These are phyloP conservation scores for Zhuliangozyma parablackwelliae DNA, from an alignment of 1,139 yeast genomes.

Conservation along the genomic window DNA sequence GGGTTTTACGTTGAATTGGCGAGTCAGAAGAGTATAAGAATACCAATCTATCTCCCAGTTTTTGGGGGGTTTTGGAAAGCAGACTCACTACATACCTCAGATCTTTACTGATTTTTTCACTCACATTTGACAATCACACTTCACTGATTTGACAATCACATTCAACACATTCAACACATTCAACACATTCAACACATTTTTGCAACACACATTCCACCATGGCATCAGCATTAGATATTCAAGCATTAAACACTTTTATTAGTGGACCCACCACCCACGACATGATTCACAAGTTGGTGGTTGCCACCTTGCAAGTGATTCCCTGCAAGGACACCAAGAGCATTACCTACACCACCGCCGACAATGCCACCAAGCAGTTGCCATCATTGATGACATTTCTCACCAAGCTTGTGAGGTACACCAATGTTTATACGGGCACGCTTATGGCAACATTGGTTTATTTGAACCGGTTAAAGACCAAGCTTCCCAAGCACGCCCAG, in stretches of 20 bases:
- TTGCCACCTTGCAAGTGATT: conserved; percentile 56
- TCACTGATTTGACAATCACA: too few species aligned
- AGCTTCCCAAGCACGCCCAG: conserved; percentile 64
- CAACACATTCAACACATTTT: too few species aligned
- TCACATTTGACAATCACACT: too few species aligned
- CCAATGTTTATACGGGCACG: conserved; percentile 75
- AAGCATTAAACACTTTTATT: conserved; percentile 54
- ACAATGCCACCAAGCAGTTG: conserved; percentile 37
- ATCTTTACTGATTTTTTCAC: too few species aligned
- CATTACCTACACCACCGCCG: conserved; percentile 32
- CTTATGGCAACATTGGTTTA: conserved; percentile 68
- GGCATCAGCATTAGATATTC: conserved; percentile 32
- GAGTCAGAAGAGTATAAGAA: too few species aligned
- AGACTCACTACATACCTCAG: too few species aligned
- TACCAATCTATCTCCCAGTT: too few species aligned
- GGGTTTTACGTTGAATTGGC: too few species aligned
- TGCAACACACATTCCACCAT: conserved; percentile 4
- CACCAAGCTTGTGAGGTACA: conserved; percentile 62
- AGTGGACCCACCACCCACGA: conserved; percentile 59
- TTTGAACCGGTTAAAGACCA: conserved; percentile 54
- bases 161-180: too few species aligned
- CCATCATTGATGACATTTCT: conserved; percentile 76
- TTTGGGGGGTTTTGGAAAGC: too few species aligned
- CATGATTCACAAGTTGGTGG: conserved; percentile 62
- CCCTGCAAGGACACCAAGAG: conserved; percentile 44